phyloP scores from a whole-genome alignment of 805 yeast genomes.

The Wickerhamiella cacticola region DNA sequence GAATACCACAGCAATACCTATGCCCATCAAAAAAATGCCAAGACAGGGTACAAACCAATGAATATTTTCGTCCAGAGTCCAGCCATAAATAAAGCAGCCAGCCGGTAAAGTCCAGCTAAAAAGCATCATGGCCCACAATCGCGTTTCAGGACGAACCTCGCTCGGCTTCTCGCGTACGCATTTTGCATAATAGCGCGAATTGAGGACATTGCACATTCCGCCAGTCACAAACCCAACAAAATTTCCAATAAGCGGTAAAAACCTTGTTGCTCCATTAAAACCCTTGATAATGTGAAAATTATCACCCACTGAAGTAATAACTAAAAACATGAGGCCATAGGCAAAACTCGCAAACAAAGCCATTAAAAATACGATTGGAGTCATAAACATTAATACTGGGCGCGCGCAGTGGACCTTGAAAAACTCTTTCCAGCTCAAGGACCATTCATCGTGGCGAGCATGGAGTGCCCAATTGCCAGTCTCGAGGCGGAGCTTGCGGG shows the following conservation, averaged over 20 bases:
- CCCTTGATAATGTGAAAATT: slow-evolving; percentile 27
- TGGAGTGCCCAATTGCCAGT: slow-evolving; percentile 73
- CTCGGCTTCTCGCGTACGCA: background rate
- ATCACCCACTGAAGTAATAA: slow-evolving; percentile 32
- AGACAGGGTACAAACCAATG: slow-evolving; percentile 47
- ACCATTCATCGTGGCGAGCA: slow-evolving; percentile 86
- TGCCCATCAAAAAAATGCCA: slow-evolving; percentile 41
- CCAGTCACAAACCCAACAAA: slow-evolving; percentile 29
- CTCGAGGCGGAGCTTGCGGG: slow-evolving; percentile 51
- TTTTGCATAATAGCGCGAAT: slow-evolving; percentile 24
- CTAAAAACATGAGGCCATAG: slow-evolving; percentile 35
- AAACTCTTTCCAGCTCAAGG: slow-evolving; percentile 56
- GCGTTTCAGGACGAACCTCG: slow-evolving; percentile 39
- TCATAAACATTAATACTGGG: slow-evolving; percentile 62
- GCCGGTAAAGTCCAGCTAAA: slow-evolving; percentile 37
- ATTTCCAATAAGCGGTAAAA: slow-evolving; percentile 28
- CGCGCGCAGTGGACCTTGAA: slow-evolving; percentile 60
- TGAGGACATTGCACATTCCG: slow-evolving; percentile 24
- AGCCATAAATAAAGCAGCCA: slow-evolving; percentile 50
- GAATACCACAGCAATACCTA: slow-evolving; percentile 45
- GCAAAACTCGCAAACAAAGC: slow-evolving; percentile 35
- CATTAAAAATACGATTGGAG: slow-evolving; percentile 35
- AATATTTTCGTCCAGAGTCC: slow-evolving; percentile 39
- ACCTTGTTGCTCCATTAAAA: slow-evolving; percentile 28
- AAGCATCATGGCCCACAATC: slow-evolving; percentile 43